Conservation (phyloP, 495 filamentous ascomycete species). For the Penicillium antarcticum region DNA sequence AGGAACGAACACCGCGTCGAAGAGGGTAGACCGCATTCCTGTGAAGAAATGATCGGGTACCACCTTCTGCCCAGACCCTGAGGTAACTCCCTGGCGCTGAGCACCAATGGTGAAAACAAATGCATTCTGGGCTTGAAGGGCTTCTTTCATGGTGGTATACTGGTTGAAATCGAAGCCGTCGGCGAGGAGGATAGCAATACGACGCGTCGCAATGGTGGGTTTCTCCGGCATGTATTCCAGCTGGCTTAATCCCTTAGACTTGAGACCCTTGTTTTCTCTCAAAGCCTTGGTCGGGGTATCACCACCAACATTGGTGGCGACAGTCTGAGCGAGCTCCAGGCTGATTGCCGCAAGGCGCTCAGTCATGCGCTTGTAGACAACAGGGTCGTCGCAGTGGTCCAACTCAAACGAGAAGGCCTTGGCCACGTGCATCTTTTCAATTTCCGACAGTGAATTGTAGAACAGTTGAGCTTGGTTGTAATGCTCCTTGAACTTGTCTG, state of each 20-base stretch:
- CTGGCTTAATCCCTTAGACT: conserved; percentile 63
- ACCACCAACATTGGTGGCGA: conserved; percentile 67
- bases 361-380: conserved; percentile 72
- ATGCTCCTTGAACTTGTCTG: conserved; percentile 80
- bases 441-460: conserved; percentile 73
- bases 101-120: conserved; percentile 72
- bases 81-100: conserved; percentile 49
- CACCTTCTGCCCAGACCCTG: conserved; percentile 51
- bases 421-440: conserved; percentile 69
- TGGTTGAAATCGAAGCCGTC: conserved; percentile 73
- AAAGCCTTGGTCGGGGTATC: conserved; percentile 50
- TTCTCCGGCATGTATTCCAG: conserved; percentile 58
- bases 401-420: conserved; percentile 79
- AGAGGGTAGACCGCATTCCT: conserved; percentile 79
- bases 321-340: conserved; percentile 63
- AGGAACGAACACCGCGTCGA: conserved; percentile 79
- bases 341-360: conserved; percentile 72
- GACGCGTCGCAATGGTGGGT: conserved; percentile 67
- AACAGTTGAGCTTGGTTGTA: conserved; percentile 61
- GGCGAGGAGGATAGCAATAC: conserved; percentile 74
- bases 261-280: conserved; percentile 63
- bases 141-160: conserved; percentile 61
- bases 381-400: conserved; percentile 82
- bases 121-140: conserved; percentile 58
- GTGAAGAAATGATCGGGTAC: conserved; percentile 78